These are phyloP conservation scores for Mallotus japonicus DNA, from an alignment of 441 rosid species.

Conservation along the genomic window DNA sequence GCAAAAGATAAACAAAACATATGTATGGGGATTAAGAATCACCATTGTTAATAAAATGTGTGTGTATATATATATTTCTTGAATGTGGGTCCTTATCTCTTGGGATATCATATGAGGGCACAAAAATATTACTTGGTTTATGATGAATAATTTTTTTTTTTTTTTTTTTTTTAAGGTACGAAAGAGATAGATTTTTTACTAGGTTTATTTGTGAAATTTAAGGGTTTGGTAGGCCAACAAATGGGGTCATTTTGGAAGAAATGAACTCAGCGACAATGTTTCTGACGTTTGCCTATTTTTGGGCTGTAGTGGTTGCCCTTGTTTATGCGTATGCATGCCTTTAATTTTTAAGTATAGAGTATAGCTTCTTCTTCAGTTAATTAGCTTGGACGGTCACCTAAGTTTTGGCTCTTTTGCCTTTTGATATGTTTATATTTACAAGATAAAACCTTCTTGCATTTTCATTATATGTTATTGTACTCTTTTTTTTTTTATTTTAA, in stretches of 20 bases:
- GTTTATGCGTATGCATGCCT: not conserved
- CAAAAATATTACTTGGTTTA: not conserved
- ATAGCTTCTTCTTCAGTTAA: not conserved
- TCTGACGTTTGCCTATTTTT: not conserved
- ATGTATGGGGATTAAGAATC: not conserved
- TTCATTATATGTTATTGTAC: not conserved
- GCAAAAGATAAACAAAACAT: conserved; percentile 16
- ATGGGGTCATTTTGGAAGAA: not conserved
- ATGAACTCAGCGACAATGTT: not conserved
- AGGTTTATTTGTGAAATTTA: not conserved
- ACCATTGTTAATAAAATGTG: too few species aligned
- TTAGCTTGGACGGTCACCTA: conserved; percentile 8
- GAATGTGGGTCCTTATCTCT: conserved; percentile 3
- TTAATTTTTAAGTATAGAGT: not conserved
- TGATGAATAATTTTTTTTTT: not conserved
- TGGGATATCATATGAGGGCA: not conserved
- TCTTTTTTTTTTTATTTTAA: too few species aligned
- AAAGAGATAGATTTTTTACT: conserved; percentile 2
- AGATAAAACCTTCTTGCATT: not conserved
- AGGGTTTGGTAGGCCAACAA: conserved; percentile 23
- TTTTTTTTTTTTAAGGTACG: not conserved
- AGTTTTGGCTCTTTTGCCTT: not conserved
- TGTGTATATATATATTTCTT: not conserved
- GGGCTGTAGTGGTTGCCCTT: not conserved
- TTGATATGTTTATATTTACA: not conserved